Conservation (phyloP, 2,329 filamentous ascomycete species). For the Stachybotrys chlorohalonatus region DNA sequence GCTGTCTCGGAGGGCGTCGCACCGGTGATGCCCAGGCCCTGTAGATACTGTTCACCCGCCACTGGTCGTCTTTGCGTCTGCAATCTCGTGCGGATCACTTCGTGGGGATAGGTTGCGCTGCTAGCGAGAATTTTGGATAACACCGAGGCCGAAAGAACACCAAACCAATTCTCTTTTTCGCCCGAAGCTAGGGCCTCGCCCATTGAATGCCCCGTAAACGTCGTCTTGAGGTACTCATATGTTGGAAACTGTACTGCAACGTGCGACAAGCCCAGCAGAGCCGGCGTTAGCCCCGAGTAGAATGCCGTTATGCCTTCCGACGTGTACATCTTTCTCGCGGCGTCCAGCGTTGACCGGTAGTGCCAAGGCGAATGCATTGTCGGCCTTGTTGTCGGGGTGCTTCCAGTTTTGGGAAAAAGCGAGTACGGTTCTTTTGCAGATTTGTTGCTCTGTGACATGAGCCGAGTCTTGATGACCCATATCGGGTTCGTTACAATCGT, state of each 20-base stretch:
- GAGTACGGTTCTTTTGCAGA: slow-evolving; percentile 34
- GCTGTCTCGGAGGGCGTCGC: slow-evolving; percentile 16
- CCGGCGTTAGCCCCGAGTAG: slow-evolving; percentile 89
- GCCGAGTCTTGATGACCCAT: slow-evolving; percentile 96
- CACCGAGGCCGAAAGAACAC: slow-evolving; percentile 81
- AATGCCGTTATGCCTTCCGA: slow-evolving; percentile 84
- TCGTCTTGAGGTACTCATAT: slow-evolving; percentile 87
- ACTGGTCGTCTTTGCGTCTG: slow-evolving; percentile 82
- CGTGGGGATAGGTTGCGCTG: slow-evolving; percentile 92
- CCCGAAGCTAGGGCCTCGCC: slow-evolving; percentile 46
- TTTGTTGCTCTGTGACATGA: slow-evolving; percentile 82
- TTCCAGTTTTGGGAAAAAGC: slow-evolving; percentile 37
- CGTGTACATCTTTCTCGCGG: slow-evolving; percentile 90
- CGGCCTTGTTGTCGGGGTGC: slow-evolving; percentile 45
- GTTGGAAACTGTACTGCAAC: slow-evolving; percentile 96
- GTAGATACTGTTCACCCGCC: slow-evolving; percentile 42
- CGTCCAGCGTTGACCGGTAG: slow-evolving; percentile 82
- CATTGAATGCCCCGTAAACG: slow-evolving; percentile 84
- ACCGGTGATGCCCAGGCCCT: slow-evolving; percentile 37
- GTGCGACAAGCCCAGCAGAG: slow-evolving; percentile 83
- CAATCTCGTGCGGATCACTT: slow-evolving; percentile 85
- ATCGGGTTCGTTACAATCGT: slow-evolving; percentile 95
- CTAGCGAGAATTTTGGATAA: slow-evolving; percentile 92
- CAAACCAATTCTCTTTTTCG: slow-evolving; percentile 60
- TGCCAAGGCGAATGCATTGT: slow-evolving; percentile 70